Evolutionary conservation across 2,329 filamentous ascomycete genomes (phyloP).

Genomic region (Aureobasidium sp.): DNA sequence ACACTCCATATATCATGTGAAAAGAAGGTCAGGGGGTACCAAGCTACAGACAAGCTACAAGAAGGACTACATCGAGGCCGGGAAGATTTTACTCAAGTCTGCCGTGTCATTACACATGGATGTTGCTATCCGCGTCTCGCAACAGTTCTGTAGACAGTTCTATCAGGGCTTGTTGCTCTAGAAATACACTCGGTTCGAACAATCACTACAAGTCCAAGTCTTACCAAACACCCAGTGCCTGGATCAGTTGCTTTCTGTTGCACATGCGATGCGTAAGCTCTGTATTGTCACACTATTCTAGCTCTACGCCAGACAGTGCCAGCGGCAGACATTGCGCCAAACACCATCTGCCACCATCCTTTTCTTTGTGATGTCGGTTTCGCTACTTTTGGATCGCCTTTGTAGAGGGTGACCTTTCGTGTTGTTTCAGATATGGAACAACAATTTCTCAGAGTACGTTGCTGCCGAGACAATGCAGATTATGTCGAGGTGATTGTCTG

Average conservation of each 20-base stretch:
- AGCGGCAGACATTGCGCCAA: background rate
- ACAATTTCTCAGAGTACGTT: background rate
- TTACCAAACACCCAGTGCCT: too few relatives aligned
- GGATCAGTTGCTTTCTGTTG: too few relatives aligned
- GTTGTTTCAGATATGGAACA: background rate
- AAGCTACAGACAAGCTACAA: too few relatives aligned
- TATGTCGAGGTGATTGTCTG: background rate
- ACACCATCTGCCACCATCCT: background rate
- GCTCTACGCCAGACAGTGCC: too few relatives aligned
- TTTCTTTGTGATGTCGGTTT: too few relatives aligned
- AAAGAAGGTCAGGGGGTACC: too few relatives aligned
- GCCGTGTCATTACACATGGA: background rate
- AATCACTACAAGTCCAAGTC: too few relatives aligned
- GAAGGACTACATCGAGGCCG: background rate
- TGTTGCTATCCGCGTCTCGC: background rate
- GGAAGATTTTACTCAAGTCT: background rate
- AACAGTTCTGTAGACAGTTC: background rate
- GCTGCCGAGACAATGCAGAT: background rate
- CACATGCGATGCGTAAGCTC: too few relatives aligned
- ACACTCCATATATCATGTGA: too few relatives aligned
- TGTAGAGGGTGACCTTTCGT: background rate
- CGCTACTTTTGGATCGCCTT: background rate
- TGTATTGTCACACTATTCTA: too few relatives aligned
- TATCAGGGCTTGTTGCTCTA: background rate
- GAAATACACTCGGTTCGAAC: background rate